Base-by-base conservation (phyloP, 306 rosid genomes). In the Pterocarpus santalinus region DNA sequence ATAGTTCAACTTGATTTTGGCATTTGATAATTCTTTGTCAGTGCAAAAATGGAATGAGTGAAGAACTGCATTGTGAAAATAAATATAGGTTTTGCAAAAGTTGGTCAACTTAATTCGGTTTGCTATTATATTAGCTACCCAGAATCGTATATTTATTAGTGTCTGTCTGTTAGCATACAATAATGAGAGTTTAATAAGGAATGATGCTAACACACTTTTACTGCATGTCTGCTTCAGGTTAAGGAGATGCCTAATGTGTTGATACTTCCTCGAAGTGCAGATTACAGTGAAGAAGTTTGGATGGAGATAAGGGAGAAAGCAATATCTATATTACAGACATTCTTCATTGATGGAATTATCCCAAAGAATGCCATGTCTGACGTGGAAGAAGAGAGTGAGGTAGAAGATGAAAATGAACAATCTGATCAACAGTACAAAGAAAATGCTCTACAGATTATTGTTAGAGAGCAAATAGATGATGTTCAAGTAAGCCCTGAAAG, bases 241-340 rank as follows among this genome's bases (percentile, higher is more conserved):
- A 95, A 92, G 93, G 99, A 95, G 89, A 93, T 95, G 98, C 98
- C 99, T 72, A 95, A 95, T 83, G 98, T 93, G 75, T 85, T 95
- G 91, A 95, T 95, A 87, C 99, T 95, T 85, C 99, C 99, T 2
- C 97, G 90, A 71, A 95, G 99, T 90, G 98, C 99, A 36, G 97
- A 95, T 90, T 95, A 93, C 71, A 95, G 99, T 87, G 99, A 95
- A 92, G 98, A 95, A 85, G 99, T 90, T 16, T 95, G 99, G 99
- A 88, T 92, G 93, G 99, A 95, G 88, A 95, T 95, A 84, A 93
- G 99, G 89, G 99, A 95, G 86, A 93, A 95, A 93, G 88, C 97
- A 28, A 85, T 95, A 77, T 90, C 97, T 13, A 85, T 93, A 80
- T 83, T 95, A 88, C 99, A 93, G 82, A 82, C 92, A 47, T 95